phyloP scores from a whole-genome alignment of 2,329 filamentous ascomycete species.

The Calcarisporium arbuscula region DNA sequence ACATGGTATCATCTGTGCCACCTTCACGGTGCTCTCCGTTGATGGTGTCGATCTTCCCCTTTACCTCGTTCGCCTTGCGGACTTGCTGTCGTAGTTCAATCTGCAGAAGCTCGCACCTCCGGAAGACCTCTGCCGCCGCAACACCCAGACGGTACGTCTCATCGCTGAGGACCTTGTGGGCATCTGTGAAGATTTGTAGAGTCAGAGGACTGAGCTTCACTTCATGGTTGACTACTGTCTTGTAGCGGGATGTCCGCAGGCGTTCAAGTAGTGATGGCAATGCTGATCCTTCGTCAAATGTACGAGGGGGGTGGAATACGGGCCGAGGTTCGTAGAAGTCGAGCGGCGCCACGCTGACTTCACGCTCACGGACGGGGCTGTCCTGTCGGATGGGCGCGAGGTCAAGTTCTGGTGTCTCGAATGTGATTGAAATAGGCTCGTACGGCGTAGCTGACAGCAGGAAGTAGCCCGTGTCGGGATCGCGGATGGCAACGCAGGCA shows the following conservation, averaged over 20 bases:
- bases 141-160: conserved; percentile 64
- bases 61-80: conserved; percentile 57
- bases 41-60: conserved; percentile 59
- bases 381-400: conserved; percentile 35
- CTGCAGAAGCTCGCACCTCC: conserved; percentile 61
- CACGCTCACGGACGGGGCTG: conserved; percentile 35
- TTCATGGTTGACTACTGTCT: conserved; percentile 58
- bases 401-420: conserved; percentile 52
- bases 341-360: conserved; percentile 36
- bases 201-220: conserved; percentile 65
- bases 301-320: conserved; percentile 56
- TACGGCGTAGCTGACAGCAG: conserved; percentile 53
- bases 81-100: conserved; percentile 64
- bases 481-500: conserved; percentile 46
- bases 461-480: conserved; percentile 59
- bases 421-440: conserved; percentile 51
- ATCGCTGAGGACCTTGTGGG: conserved; percentile 62
- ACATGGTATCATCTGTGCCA: conserved; percentile 46
- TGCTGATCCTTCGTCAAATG: conserved; percentile 50
- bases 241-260: conserved; percentile 53
- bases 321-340: conserved; percentile 59
- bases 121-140: conserved; percentile 67
- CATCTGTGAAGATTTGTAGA: conserved; percentile 64
- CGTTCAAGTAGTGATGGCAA: conserved; percentile 51
- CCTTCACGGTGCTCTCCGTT: conserved; percentile 39